Conservation (phyloP, 371 early-diverging fungal genomes). For the Syncephalastrum racemosum region DNA sequence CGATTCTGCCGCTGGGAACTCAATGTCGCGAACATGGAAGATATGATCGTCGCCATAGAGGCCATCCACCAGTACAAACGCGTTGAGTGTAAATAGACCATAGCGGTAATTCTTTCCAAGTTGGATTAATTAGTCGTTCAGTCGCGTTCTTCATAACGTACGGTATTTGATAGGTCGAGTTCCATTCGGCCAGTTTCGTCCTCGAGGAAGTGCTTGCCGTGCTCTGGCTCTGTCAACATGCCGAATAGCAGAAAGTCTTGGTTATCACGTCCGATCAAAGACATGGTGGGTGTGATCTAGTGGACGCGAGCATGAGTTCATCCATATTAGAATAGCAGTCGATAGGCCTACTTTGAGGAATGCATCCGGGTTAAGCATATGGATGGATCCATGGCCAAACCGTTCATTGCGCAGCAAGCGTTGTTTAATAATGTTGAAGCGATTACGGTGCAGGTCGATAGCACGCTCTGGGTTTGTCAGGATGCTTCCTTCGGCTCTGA, state of each 20-base stretch:
- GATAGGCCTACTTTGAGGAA: constrained; percentile 33
- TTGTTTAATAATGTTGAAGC: constrained; percentile 77
- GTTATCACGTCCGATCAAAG: constrained; percentile 75
- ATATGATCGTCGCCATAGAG: constrained; percentile 66
- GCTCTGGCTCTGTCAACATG: constrained; percentile 83
- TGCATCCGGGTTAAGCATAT: constrained; percentile 33
- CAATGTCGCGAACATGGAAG: constrained; percentile 68
- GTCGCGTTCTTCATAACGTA: constrained; percentile 16
- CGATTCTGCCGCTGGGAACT: constrained; percentile 77
- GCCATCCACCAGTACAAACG: constrained; percentile 86
- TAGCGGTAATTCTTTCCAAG: constrained; percentile 44
- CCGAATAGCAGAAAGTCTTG: constrained; percentile 80
- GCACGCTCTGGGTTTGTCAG: constrained; percentile 29
- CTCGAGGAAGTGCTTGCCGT: constrained; percentile 83
- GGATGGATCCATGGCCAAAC: constrained; percentile 66
- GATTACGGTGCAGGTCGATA: constrained; percentile 70
- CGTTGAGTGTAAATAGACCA: constrained; percentile 82
- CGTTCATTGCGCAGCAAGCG: constrained; percentile 79
- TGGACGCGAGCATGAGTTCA: background rate
- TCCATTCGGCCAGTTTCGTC: constrained; percentile 79
- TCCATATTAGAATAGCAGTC: background rate
- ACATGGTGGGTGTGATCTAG: constrained; percentile 80
- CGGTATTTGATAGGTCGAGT: constrained; percentile 55
- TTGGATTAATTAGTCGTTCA: background rate
- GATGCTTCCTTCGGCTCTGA: constrained; percentile 13